phyloP scores from a whole-genome alignment of 306 rosid genomes.

The Sophora flavescens region DNA sequence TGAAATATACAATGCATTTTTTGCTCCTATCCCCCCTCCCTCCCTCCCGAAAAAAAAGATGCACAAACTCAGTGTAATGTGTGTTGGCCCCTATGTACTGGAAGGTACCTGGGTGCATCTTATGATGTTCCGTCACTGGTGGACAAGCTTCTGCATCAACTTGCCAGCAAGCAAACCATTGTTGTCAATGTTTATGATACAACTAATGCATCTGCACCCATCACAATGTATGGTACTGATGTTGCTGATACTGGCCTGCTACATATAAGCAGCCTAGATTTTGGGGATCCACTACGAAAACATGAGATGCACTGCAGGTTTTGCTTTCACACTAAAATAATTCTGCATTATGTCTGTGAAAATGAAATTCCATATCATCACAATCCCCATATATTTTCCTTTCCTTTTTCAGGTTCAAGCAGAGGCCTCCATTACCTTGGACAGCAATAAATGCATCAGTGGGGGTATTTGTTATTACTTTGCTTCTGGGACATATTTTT shows the following conservation, averaged over 20 bases:
- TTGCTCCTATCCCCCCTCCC: background rate
- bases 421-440: slow-evolving; percentile 81
- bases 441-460: slow-evolving; percentile 69
- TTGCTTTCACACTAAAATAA: slow-evolving; percentile 43
- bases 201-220: slow-evolving; percentile 73
- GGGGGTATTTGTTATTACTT: slow-evolving; percentile 77
- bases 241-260: slow-evolving; percentile 80
- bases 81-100: slow-evolving; percentile 34
- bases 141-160: slow-evolving; percentile 98
- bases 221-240: slow-evolving; percentile 91
- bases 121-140: slow-evolving; percentile 95
- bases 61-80: slow-evolving; percentile 43
- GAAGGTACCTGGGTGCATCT: slow-evolving; percentile 94
- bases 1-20: slow-evolving; percentile 10
- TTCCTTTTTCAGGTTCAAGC: slow-evolving; percentile 75
- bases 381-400: background rate
- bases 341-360: slow-evolving; percentile 24
- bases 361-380: slow-evolving; percentile 24
- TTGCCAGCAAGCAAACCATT: slow-evolving; percentile 97
- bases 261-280: slow-evolving; percentile 76
- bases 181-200: slow-evolving; percentile 95
- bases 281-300: slow-evolving; percentile 94
- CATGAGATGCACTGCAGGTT: slow-evolving; percentile 99
- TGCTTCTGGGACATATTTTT: slow-evolving; percentile 85
- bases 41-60: too few species aligned